Base-by-base conservation (phyloP, 2,329 filamentous ascomycete species). In the Alternaria sp. region DNA sequence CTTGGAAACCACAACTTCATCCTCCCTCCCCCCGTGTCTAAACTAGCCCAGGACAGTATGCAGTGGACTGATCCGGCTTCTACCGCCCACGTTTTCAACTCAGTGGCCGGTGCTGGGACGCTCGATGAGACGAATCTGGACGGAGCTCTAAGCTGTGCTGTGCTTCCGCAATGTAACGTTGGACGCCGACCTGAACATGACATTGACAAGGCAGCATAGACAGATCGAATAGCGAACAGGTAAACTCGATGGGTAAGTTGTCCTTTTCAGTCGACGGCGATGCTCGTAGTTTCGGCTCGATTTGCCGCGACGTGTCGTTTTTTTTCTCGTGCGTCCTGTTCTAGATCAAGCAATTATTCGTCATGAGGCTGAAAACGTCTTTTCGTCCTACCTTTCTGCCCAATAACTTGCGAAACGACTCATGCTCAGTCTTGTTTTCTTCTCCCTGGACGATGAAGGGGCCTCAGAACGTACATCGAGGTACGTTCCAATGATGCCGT, bases 401-500 rank as follows among this genome's bases (percentile, higher is more conserved):
- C n/a, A 48, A 14, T 23, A 23, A 39, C 45, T 53, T 45, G 41
- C 58, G 51, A 65, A 56, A 62, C 60, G 58, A 55, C 50, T 58
- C 48, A 55, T 65, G 37, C 2, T 28, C 61, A 60, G 52, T 28
- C 54, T 65, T 54, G 63, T 61, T 41, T 65, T 50, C 61, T 53
- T 67, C 55, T 59, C 59, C 60, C 66, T 49, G 56, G 56, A 59
- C 52, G 42, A 50, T 44, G 44, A 65, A 62, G 61, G 44, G 24
- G 28, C 23, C 54, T 56, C 61, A 57, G 59, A 54, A 60, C 49
- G 51, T 29, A 60, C 64, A 62, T 64, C 57, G 52, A 67, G 72
- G 73, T 73, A 74, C 74, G 72, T 73, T 72, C 69, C 68, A 63
- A 44, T 59, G 58, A 69, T 65, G 69, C 60, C 62, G 74, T 75